Conservation (phyloP, 768 basidiomycete genomes). For the Lactarius sanguifluus region DNA sequence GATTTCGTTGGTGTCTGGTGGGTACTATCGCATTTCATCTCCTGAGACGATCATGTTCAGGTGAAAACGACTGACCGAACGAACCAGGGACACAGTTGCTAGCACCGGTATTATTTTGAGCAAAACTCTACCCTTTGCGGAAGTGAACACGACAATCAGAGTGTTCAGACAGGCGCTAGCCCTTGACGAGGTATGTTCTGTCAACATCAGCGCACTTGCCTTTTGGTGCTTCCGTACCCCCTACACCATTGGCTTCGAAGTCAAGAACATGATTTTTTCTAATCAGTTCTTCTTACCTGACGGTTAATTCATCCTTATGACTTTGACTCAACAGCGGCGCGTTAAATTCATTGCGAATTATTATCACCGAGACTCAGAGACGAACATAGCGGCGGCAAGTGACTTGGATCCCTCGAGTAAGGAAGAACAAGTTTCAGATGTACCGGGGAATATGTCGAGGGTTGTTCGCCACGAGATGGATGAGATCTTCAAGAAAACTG, state of each 20-base stretch:
- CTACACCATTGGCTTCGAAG: neutral
- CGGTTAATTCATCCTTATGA: neutral
- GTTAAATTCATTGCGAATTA: conserved; percentile 62
- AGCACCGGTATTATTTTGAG: conserved; percentile 68
- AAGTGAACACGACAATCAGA: conserved; percentile 59
- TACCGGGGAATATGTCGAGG: neutral
- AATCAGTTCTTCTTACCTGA: neutral
- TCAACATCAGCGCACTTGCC: too few relatives aligned
- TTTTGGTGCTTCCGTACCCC: neutral
- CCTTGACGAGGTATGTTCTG: conserved; percentile 63
- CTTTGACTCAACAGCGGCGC: conserved; percentile 47
- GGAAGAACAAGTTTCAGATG: neutral
- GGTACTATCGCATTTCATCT: neutral
- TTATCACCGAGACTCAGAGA: conserved; percentile 49
- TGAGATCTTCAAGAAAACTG: conserved; percentile 1
- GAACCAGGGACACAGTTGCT: conserved; percentile 70
- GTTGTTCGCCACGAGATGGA: neutral
- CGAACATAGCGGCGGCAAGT: neutral
- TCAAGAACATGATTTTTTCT: neutral
- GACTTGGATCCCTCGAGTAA: neutral
- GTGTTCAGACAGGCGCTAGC: conserved; percentile 76
- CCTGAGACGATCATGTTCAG: too few relatives aligned
- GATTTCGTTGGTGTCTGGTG: conserved; percentile 84
- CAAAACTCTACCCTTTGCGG: conserved; percentile 64
- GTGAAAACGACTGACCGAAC: neutral